phyloP scores from a whole-genome alignment of 306 rosid species.

The Potentilla sterilis region DNA sequence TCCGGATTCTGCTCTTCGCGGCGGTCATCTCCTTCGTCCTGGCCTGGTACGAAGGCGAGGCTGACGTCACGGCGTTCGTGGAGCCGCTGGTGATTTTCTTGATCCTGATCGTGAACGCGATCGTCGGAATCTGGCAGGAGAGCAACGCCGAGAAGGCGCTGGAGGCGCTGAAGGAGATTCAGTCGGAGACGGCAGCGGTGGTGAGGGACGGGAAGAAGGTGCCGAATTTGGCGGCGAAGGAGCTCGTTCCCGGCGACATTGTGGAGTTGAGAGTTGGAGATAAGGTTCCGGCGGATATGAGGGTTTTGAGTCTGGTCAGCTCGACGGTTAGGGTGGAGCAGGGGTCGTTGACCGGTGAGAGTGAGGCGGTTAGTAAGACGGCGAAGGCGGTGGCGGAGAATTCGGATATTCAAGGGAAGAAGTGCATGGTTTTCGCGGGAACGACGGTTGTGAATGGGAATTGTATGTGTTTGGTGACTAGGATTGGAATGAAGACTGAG shows the following conservation, averaged over 20 bases:
- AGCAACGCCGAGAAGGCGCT: conserved; percentile 90
- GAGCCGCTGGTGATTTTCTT: conserved; percentile 37
- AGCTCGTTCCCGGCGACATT: conserved; percentile 68
- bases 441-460: conserved; percentile 72
- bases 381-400: conserved; percentile 31
- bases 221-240: conserved; percentile 54
- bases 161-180: conserved; percentile 88
- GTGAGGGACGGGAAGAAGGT: conserved; percentile 41
- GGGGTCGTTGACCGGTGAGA: conserved; percentile 40
- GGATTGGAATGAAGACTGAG: conserved; percentile 64
- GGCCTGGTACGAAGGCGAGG: conserved; percentile 69
- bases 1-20: conserved; percentile 70
- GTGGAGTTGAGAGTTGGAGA: conserved; percentile 34
- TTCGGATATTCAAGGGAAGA: conserved; percentile 36
- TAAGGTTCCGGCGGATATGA: conserved; percentile 39
- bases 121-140: conserved; percentile 91
- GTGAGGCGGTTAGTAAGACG: conserved; percentile 39
- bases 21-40: conserved; percentile 75
- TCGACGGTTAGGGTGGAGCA: conserved; percentile 34
- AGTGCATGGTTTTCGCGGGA: conserved; percentile 66
- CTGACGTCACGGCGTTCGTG: conserved; percentile 35
- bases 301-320: conserved; percentile 30
- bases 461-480: conserved; percentile 63
- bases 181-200: conserved; percentile 70
- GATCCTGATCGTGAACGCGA: conserved; percentile 45